These are phyloP conservation scores for Macrocystidia cucumis DNA, from an alignment of 1,284 basidiomycete genomes.

Conservation along the genomic window DNA sequence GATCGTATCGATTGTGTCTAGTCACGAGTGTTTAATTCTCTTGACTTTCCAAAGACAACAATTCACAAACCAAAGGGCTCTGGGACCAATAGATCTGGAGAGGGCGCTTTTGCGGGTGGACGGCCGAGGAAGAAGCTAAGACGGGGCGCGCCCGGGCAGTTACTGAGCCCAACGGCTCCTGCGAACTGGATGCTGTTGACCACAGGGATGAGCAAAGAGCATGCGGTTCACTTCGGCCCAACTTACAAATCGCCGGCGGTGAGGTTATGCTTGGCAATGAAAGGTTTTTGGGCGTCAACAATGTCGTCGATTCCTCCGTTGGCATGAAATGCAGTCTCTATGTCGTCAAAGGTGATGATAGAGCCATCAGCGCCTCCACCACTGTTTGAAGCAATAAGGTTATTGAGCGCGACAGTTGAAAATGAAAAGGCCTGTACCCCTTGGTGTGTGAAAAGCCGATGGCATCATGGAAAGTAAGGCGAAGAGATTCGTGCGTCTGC, in stretches of 20 bases:
- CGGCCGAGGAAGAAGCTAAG: constrained; percentile 31
- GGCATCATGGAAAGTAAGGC: constrained; percentile 38
- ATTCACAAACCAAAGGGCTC: constrained; percentile 23
- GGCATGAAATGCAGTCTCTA: constrained; percentile 24
- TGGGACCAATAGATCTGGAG: constrained; percentile 29
- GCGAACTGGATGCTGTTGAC: constrained; percentile 29
- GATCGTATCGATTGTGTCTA: constrained; percentile 29
- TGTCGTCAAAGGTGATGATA: constrained; percentile 25
- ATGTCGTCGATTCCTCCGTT: constrained; percentile 30
- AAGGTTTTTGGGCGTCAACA: constrained; percentile 21
- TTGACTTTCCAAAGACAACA: background rate
- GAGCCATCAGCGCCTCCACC: constrained; percentile 34
- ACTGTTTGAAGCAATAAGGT: constrained; percentile 9
- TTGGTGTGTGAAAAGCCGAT: constrained; percentile 27
- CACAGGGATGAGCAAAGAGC: background rate
- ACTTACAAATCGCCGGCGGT: constrained; percentile 28
- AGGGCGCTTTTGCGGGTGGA: constrained; percentile 20
- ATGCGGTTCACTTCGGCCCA: background rate
- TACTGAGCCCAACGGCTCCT: constrained; percentile 29
- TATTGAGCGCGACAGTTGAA: background rate
- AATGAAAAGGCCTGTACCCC: constrained; percentile 6
- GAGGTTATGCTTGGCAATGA: constrained; percentile 25
- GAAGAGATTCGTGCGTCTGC: constrained; percentile 30
- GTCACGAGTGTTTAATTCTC: background rate
- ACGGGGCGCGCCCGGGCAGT: constrained; percentile 33